Conservation (phyloP, 805 yeast species). For the Helenozyma rhizophorensis region DNA sequence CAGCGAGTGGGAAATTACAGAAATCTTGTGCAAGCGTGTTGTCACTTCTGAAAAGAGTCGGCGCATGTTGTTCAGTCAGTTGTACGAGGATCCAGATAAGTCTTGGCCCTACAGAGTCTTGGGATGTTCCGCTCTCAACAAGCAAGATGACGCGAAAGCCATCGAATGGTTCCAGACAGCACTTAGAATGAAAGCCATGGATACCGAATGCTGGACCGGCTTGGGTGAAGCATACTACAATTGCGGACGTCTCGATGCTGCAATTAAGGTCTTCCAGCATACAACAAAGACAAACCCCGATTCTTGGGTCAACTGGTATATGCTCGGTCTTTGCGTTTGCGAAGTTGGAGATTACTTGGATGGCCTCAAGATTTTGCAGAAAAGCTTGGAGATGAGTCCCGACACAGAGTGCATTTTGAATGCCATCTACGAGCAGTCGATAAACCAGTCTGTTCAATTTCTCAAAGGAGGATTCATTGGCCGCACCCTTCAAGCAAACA, state of each 20-base stretch:
- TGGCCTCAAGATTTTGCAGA: slow-evolving; percentile 47
- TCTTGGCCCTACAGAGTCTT: slow-evolving; percentile 90
- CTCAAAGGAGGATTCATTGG: slow-evolving; percentile 61
- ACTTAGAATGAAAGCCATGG: slow-evolving; percentile 60
- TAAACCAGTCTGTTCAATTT: slow-evolving; percentile 50
- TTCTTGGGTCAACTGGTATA: slow-evolving; percentile 60
- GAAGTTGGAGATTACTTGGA: slow-evolving; percentile 62
- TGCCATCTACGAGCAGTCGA: slow-evolving; percentile 53
- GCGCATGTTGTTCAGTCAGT: slow-evolving; percentile 33
- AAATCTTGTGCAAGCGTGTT: slow-evolving; percentile 62
- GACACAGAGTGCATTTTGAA: slow-evolving; percentile 45
- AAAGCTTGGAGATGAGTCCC: slow-evolving; percentile 40
- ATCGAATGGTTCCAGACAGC: slow-evolving; percentile 88
- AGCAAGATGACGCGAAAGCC: slow-evolving; percentile 69
- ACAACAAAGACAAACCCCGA: slow-evolving; percentile 52
- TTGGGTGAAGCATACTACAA: slow-evolving; percentile 92
- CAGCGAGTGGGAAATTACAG: slow-evolving; percentile 83
- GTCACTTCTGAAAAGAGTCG: slow-evolving; percentile 60
- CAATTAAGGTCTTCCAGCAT: slow-evolving; percentile 72
- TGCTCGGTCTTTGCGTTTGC: slow-evolving; percentile 62
- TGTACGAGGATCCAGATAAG: slow-evolving; percentile 29
- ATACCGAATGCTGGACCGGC: slow-evolving; percentile 85
- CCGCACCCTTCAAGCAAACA: slow-evolving; percentile 51
- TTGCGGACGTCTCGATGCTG: slow-evolving; percentile 84
- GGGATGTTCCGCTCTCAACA: slow-evolving; percentile 73